Base-by-base conservation (phyloP, 2,329 filamentous ascomycete species). In the Fulvia fulva region DNA sequence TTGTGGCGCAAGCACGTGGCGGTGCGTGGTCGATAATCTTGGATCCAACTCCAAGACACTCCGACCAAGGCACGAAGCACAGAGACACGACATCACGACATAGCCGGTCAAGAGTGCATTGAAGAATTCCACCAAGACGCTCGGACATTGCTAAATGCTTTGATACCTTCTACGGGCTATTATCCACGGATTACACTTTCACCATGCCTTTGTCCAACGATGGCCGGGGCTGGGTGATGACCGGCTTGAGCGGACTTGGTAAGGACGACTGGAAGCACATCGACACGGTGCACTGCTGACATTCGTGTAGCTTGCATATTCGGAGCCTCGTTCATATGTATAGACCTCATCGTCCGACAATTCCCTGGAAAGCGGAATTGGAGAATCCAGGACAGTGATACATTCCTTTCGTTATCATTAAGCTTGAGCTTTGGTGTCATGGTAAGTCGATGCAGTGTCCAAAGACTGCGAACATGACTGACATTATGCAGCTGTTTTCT, bases 351-450 rank as follows among this genome's bases (percentile, higher is more conserved):
- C 55, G 79, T 96, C 51, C 86, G 87, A 57, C 80, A 82, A 53
- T 78, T 96, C 51, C 89, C 90, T 3, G 84, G 87, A 53, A 86
- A 88, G 74, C 84, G 81, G 67, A 81, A 87, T 71, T 99, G 97
- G 73, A 84, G 86, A 67, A 95, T 99, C 65, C 86, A 95, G 70
- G 89, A 96, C 62, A 97, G 90, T 76, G 93, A 90, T 77, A 80
- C 80, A 22, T 99, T 99, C 72, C 81, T 97, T 4, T 92, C 92
- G 0, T 86, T 87, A 22, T 97, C 93, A 0, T 77, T 97, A 60
- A 96, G 92, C 74, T 77, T 99, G 63, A 97, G 91, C 72, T 96
- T 96, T 66, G 93, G 94, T 45, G 92, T 97, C 47, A 96, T 99
- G 91, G 92, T 96, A 74, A 64, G 84, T 71, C 23, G 56, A 32